Conservation (phyloP, 1,139 yeast genomes). For the Kodamaea plutei region DNA sequence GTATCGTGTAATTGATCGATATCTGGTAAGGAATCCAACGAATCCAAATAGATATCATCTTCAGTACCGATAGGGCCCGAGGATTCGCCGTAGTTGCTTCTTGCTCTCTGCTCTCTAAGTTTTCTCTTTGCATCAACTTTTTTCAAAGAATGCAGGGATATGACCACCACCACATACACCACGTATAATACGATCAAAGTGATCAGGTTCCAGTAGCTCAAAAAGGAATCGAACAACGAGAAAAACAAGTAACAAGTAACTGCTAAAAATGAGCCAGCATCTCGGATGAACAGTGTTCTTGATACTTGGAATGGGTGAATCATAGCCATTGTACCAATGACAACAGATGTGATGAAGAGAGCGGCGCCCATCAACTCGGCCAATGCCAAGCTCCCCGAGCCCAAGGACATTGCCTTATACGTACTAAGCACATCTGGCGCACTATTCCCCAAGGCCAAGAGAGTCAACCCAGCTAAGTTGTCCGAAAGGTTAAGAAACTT, state of each 20-base stretch:
- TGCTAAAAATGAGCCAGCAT: conserved; percentile 46
- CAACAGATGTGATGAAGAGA: conserved; percentile 68
- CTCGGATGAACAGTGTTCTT: conserved; percentile 48
- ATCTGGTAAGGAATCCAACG: conserved; percentile 12
- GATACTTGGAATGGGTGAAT: conserved; percentile 63
- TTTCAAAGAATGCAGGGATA: conserved; percentile 26
- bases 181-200: conserved; percentile 49
- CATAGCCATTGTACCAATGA: conserved; percentile 71
- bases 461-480: conserved; percentile 79
- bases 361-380: conserved; percentile 90
- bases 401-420: conserved; percentile 68
- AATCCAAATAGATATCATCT: conserved; percentile 21
- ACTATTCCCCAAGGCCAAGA: conserved; percentile 88
- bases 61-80: neutral
- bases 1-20: conserved; percentile 24
- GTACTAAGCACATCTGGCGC: conserved; percentile 88
- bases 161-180: conserved; percentile 47
- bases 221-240: conserved; percentile 41
- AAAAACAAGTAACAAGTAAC: conserved; percentile 41
- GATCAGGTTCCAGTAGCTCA: conserved; percentile 44
- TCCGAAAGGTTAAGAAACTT: conserved; percentile 61
- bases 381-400: conserved; percentile 71
- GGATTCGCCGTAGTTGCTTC: conserved; percentile 19
- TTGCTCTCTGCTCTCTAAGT: conserved; percentile 26
- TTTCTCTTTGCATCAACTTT: conserved; percentile 18